phyloP scores from a whole-genome alignment of 1,284 basidiomycete genomes.

The Gymnopus androsaceus region DNA sequence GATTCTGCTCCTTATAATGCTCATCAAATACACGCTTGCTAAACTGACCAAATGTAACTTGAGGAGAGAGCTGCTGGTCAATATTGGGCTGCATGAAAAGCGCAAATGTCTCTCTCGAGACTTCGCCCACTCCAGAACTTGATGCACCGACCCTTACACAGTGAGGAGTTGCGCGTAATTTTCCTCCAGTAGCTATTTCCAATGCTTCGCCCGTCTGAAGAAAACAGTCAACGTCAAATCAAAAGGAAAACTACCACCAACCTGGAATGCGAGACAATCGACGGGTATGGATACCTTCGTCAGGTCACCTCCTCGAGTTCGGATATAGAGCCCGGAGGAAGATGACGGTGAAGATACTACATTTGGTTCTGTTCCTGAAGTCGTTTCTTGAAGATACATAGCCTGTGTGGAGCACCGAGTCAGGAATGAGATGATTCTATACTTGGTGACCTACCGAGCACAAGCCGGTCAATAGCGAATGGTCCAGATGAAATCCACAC shows the following conservation, averaged over 20 bases:
- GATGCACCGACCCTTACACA: constrained; percentile 79
- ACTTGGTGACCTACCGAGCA: constrained; percentile 61
- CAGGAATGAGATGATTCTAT: constrained; percentile 32
- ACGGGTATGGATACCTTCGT: constrained; percentile 83
- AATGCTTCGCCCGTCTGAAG: constrained; percentile 86
- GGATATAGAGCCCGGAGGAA: constrained; percentile 85
- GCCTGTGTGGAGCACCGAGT: constrained; percentile 58
- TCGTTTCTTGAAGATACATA: constrained; percentile 66
- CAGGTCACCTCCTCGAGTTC: constrained; percentile 72
- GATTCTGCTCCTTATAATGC: constrained; percentile 76
- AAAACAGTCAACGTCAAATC: background rate
- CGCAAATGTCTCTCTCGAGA: constrained; percentile 85
- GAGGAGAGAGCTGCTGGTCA: constrained; percentile 66
- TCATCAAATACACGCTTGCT: constrained; percentile 79
- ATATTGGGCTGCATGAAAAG: constrained; percentile 93
- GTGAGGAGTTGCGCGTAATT: constrained; percentile 85
- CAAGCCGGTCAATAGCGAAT: constrained; percentile 86
- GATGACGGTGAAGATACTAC: constrained; percentile 69
- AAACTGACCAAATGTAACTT: constrained; percentile 86
- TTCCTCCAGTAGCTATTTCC: constrained; percentile 78
- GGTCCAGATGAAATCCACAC: constrained; percentile 84
- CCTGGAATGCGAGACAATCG: constrained; percentile 79
- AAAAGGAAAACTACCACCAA: background rate
- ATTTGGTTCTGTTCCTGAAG: constrained; percentile 40
- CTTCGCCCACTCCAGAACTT: constrained; percentile 42